These are phyloP conservation scores for Lentinula raphanica DNA, from an alignment of 768 basidiomycete species.

Conservation along the genomic window DNA sequence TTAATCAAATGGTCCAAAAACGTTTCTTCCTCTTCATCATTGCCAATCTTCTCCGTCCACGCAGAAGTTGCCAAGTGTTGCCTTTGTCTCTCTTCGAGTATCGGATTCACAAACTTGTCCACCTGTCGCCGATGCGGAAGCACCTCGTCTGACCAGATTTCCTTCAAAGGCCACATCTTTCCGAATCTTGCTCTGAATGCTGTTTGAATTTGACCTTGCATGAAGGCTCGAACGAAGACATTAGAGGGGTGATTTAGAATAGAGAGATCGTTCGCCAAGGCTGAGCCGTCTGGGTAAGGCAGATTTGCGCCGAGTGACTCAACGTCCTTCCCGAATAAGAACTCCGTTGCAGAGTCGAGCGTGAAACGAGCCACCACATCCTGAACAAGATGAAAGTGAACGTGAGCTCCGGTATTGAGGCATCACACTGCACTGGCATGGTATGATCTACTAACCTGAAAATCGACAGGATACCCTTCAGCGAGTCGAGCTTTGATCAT, in stretches of 20 bases:
- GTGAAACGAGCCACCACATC: conserved; percentile 54
- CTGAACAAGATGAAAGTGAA: conserved; percentile 17
- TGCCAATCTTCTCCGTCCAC: conserved; percentile 8
- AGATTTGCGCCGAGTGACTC: conserved; percentile 41
- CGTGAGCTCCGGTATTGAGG: not conserved
- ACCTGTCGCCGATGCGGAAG: conserved; percentile 41
- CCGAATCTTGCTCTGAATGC: conserved; percentile 38
- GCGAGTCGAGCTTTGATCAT: conserved; percentile 37
- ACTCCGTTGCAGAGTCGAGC: conserved; percentile 54
- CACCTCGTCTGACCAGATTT: conserved; percentile 48
- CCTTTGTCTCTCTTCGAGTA: conserved; percentile 39
- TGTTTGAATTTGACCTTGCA: conserved; percentile 38
- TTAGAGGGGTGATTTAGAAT: conserved; percentile 27
- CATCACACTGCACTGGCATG: too few species aligned
- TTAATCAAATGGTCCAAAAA: conserved; percentile 49
- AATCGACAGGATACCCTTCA: conserved; percentile 47
- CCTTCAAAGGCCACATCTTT: conserved; percentile 43
- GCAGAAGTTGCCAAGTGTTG: conserved; percentile 12
- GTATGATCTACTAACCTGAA: conserved; percentile 34
- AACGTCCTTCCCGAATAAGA: conserved; percentile 48
- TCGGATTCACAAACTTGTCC: conserved; percentile 47
- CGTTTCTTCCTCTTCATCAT: conserved; percentile 35
- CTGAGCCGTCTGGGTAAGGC: conserved; percentile 37
- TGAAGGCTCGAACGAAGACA: conserved; percentile 45
- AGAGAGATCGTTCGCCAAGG: conserved; percentile 14